Percentiles rank a stretch among this genome's conserved stretches.
Conservation (phyloP, 2,329 filamentous ascomycete species). For the Alternaria ventricosa region DNA sequence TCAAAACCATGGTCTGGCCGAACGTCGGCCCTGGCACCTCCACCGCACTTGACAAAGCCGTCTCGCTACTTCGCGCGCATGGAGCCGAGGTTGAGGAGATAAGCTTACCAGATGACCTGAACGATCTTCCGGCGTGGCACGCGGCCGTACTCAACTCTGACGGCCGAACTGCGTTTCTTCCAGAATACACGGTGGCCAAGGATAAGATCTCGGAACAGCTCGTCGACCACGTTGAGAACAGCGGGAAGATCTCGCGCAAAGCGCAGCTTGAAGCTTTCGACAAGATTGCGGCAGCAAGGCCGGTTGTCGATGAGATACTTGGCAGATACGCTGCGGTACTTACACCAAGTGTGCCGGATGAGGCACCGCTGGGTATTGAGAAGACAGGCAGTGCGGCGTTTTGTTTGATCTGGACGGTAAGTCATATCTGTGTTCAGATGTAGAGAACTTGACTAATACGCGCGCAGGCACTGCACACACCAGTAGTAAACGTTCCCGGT, state of each 20-base stretch:
- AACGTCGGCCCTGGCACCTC: constrained; percentile 45
- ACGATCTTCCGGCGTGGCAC: constrained; percentile 59
- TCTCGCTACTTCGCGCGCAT: constrained; percentile 45
- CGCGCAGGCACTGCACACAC: constrained; percentile 58
- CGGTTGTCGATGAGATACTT: constrained; percentile 61
- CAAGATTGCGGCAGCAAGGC: constrained; percentile 59
- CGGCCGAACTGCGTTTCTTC: constrained; percentile 60
- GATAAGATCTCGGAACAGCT: constrained; percentile 57
- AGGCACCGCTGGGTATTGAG: constrained; percentile 62
- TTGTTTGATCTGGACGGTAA: constrained; percentile 61
- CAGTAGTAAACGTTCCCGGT: constrained; percentile 69
- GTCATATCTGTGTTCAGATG: not conserved
- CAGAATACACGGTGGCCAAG: constrained; percentile 60
- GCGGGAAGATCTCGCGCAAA: constrained; percentile 51
- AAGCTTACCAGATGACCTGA: constrained; percentile 52
- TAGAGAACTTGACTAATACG: not conserved
- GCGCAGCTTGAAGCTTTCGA: constrained; percentile 64
- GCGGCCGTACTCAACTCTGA: constrained; percentile 59
- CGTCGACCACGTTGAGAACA: constrained; percentile 60
- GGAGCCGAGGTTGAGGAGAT: constrained; percentile 66
- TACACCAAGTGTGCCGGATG: constrained; percentile 65
- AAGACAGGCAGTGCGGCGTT: constrained; percentile 64
- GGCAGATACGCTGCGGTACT: constrained; percentile 62
- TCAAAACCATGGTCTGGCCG: constrained; percentile 59
- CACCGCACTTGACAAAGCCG: constrained; percentile 45